phyloP scores from a whole-genome alignment of 2,329 filamentous ascomycete genomes.

The Aspergillus thermomutatus region DNA sequence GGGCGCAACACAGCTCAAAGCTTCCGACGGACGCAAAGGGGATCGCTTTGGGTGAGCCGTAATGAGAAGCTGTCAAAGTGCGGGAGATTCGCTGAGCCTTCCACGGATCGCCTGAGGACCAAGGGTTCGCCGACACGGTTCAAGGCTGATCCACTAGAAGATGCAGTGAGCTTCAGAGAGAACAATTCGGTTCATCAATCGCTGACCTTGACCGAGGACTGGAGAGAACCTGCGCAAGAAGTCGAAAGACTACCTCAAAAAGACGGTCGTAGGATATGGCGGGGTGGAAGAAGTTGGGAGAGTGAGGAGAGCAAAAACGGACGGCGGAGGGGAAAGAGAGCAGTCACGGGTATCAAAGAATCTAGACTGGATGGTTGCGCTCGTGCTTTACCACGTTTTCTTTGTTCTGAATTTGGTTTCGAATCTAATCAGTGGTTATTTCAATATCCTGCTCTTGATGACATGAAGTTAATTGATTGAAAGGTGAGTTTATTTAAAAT shows the following conservation, averaged over 20 bases:
- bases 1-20: conserved; percentile 4
- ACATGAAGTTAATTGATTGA: not conserved
- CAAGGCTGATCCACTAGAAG: conserved; percentile 4
- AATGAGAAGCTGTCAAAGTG: conserved; percentile 29
- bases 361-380: not conserved
- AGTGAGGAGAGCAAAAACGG: not conserved
- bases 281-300: not conserved
- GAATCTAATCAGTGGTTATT: not conserved
- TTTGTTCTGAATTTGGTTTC: not conserved
- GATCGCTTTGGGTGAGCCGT: conserved; percentile 25
- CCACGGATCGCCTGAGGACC: conserved; percentile 28
- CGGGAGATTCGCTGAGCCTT: conserved; percentile 31
- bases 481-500: not conserved
- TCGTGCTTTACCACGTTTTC: not conserved
- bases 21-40: conserved; percentile 1
- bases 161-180: not conserved
- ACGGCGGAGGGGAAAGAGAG: not conserved
- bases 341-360: not conserved
- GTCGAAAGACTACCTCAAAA: not conserved
- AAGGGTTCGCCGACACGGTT: conserved; percentile 18
- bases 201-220: not conserved
- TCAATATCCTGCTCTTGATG: not conserved
- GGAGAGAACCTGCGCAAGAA: not conserved
- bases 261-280: not conserved
- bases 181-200: not conserved